Evolutionary conservation across 768 basidiomycete genomes (phyloP), one percentile per base, ranked within the genome.

Genomic region (Cystobasidium onofrii): DNA sequence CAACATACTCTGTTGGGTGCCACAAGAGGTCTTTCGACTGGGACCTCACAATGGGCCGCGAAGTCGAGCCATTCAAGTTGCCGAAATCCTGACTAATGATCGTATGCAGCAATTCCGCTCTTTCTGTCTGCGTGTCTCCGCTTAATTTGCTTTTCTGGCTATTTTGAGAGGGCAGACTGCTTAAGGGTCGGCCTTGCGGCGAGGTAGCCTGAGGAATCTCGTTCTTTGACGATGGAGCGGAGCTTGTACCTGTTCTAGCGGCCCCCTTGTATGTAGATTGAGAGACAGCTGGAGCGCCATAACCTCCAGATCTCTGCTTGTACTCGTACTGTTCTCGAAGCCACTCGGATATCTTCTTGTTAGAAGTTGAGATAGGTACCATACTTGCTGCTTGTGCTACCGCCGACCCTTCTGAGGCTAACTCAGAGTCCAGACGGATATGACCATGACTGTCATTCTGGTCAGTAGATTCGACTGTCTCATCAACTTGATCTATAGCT

Each of bases 1-100:
- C 69, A 1, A 71, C 69, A 60, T 71, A 60, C 29, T 71, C 69
- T 6, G 50, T 33, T 2, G 69, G 69, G 36, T 71, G 69, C 69
- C 69, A 71, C 7, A 71, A 54, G 6, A 36, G 34, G 2, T 55
- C 55, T 17, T 29, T 55, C 10, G 23, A 7, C 43, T 7, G 23
- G 25, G 23, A 12, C 6, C 2, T 13, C 10, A 18, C n/a, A 23
- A 20, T 2, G 23, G 29, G 10, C 4, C 46, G 69, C 15, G 10
- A 6, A 12, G 29, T 27, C 13, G 25, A 10, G 7, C 25, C 31
- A 60, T 23, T 50, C 15, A 29, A 18, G 29, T 29, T 36, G 2
- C 6, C 69, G 41, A 71, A 71, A 31, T 71, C 69, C 12, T 27
- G 18, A 25, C 54, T 55, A 25, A 71, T 71, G 54, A 71, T 55